Percentiles rank a stretch among this genome's conserved stretches.
phyloP scores from a whole-genome alignment of 73 alveolate species.

The Paramecium sonneborni region DNA sequence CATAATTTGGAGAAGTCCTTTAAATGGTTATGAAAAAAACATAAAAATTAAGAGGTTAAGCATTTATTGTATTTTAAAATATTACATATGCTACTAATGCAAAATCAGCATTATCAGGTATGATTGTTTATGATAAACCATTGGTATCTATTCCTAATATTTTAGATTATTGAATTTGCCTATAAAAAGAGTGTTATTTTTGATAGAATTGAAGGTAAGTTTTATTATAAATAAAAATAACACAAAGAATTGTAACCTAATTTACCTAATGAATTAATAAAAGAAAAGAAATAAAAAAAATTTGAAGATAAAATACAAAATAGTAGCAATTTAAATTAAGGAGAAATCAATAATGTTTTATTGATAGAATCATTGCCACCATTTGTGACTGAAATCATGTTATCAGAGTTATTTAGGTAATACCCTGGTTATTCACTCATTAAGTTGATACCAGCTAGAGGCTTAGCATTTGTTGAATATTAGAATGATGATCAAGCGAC shows the following conservation, averaged over 20 bases:
- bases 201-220: slow-evolving; percentile 38
- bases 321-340: neutral
- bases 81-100: slow-evolving; percentile 49
- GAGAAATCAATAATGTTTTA: slow-evolving; percentile 46
- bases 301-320: neutral
- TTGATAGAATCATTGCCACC: slow-evolving; percentile 16
- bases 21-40: slow-evolving; percentile 49
- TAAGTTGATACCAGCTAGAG: slow-evolving; percentile 21
- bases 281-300: slow-evolving; percentile 15
- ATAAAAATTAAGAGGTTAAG: slow-evolving; percentile 52
- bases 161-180: slow-evolving; percentile 37
- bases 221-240: slow-evolving; percentile 22
- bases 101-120: neutral
- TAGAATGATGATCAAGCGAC: slow-evolving; percentile 28
- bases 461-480: slow-evolving; percentile 54
- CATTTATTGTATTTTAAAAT: slow-evolving; percentile 36
- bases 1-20: slow-evolving; percentile 37
- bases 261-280: neutral
- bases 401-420: neutral
- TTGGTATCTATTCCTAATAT: neutral
- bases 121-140: slow-evolving; percentile 38
- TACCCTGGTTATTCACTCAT: slow-evolving; percentile 41
- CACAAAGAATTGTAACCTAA: slow-evolving; percentile 32
- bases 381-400: slow-evolving; percentile 1
- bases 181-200: slow-evolving; percentile 6